These are phyloP conservation scores for Chenopodium formosanum DNA, from an alignment of 148 eudicot species.

Conservation along the genomic window DNA sequence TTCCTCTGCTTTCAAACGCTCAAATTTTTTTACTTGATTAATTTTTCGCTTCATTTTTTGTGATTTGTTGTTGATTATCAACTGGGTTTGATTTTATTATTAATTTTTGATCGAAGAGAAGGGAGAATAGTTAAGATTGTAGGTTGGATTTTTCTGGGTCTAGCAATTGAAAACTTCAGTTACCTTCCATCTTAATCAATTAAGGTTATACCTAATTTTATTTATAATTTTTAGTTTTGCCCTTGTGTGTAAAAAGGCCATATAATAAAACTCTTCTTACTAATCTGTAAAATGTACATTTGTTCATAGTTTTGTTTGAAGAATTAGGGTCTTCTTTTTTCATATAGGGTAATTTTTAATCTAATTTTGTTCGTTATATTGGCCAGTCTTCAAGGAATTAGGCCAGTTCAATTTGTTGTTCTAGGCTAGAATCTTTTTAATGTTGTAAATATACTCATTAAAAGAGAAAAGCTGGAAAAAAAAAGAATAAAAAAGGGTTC, in stretches of 20 bases:
- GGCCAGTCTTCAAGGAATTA: conserved; percentile 4
- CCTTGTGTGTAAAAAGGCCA: background rate
- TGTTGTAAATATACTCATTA: conserved; percentile 7
- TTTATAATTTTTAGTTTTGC: background rate
- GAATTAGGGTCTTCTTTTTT: conserved; percentile 11
- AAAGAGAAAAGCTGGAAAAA: background rate
- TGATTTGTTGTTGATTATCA: conserved; percentile 2
- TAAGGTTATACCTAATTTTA: background rate
- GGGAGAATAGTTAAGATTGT: background rate
- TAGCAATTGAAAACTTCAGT: background rate
- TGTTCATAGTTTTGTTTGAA: conserved; percentile 1
- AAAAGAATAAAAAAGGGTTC: background rate
- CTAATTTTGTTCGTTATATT: background rate
- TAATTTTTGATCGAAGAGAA: background rate
- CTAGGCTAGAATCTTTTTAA: conserved; percentile 19
- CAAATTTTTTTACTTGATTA: background rate
- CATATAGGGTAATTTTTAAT: conserved; percentile 12
- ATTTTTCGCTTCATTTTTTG: conserved; percentile 7
- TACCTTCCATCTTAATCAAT: background rate
- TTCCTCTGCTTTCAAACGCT: conserved; percentile 8
- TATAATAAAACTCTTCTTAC: background rate
- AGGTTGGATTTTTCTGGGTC: conserved; percentile 20
- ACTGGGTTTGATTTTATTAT: conserved; percentile 2
- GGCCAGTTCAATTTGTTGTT: conserved; percentile 17
- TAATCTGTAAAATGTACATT: conserved; percentile 10